phyloP scores from a whole-genome alignment of 2,329 filamentous ascomycete species.

The Alternaria postmessia region DNA sequence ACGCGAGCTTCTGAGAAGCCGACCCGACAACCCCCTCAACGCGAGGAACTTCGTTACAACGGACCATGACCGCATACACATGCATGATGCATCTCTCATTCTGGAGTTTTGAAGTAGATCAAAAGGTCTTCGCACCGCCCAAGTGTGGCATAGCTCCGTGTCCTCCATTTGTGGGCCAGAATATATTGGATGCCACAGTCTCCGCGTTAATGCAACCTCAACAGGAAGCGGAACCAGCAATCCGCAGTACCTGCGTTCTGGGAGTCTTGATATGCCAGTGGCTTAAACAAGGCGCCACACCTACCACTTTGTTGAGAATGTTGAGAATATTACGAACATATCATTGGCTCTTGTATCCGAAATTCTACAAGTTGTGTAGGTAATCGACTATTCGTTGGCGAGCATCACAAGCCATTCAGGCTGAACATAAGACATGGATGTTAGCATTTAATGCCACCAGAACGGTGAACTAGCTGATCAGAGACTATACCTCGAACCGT shows the following conservation, averaged over 20 bases:
- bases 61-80: background rate
- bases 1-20: background rate
- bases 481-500: background rate
- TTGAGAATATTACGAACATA: background rate
- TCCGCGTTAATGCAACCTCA: background rate
- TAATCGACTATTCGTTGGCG: conserved; percentile 5
- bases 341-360: background rate
- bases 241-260: background rate
- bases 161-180: background rate
- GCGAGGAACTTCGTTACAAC: conserved; percentile 1
- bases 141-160: background rate
- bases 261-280: background rate
- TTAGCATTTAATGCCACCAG: conserved; percentile 4
- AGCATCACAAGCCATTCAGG: conserved; percentile 17
- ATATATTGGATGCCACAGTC: background rate
- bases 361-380: background rate
- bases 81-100: background rate
- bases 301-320: background rate
- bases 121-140: background rate
- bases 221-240: background rate
- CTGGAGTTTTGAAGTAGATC: background rate
- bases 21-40: background rate
- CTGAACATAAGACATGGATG: conserved; percentile 22
- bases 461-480: conserved; percentile 1
- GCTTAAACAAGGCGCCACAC: background rate